A percentile compares a stretch with the other conserved stretches of the same genome.
Evolutionary conservation across 441 rosid genomes (phyloP).

Genomic region (Pelargonium citronellum): DNA sequence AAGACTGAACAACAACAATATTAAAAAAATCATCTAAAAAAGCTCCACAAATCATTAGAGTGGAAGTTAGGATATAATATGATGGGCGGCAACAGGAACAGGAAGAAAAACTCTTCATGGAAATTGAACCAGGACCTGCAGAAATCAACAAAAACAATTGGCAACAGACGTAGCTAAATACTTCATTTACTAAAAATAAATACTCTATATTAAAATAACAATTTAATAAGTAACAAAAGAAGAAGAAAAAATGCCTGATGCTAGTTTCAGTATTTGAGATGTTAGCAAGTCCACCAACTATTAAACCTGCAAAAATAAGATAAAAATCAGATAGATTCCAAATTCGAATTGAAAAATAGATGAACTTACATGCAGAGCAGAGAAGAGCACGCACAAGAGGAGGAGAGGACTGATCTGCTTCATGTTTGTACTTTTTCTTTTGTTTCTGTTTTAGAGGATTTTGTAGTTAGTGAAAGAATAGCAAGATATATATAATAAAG

Average conservation of each 20-base stretch:
- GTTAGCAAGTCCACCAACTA: constrained; percentile 91
- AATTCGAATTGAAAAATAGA: too few relatives aligned
- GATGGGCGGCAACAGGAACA: constrained; percentile 88
- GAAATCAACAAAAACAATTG: background rate
- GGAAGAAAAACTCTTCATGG: constrained; percentile 94
- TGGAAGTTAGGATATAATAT: constrained; percentile 71
- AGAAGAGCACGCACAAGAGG: background rate
- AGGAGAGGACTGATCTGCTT: background rate
- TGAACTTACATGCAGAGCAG: background rate
- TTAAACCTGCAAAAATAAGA: constrained; percentile 46
- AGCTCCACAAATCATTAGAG: background rate
- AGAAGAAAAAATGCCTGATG: constrained; percentile 50
- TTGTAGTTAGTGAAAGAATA: too few relatives aligned
- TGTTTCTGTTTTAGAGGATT: too few relatives aligned
- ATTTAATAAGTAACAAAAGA: background rate
- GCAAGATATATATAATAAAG: too few relatives aligned
- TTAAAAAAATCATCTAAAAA: too few relatives aligned
- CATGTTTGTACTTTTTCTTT: background rate
- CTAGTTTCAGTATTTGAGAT: constrained; percentile 82
- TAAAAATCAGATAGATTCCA: background rate
- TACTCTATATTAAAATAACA: background rate
- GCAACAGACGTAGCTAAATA: constrained; percentile 4
- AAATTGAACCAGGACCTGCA: constrained; percentile 96
- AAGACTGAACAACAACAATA: background rate
- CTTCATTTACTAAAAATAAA: constrained; percentile 2